Percentiles rank a stretch among this genome's conserved stretches.
These are phyloP conservation scores for Pisolithus orientalis DNA, from an alignment of 768 basidiomycete genomes.

Conservation along the genomic window DNA sequence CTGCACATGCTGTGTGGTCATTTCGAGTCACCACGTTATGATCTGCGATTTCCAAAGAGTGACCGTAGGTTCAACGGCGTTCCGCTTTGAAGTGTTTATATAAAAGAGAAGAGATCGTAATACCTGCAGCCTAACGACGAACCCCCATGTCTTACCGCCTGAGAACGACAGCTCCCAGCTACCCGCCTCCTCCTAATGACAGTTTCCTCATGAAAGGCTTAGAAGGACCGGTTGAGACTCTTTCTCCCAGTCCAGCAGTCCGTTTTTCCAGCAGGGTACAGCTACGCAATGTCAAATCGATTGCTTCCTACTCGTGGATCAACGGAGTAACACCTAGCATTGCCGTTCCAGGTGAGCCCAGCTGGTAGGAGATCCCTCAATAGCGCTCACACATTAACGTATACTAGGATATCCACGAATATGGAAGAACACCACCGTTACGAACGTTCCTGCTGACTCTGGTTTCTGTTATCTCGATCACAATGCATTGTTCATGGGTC, in stretches of 20 bases:
- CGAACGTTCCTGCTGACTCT: conserved; percentile 46
- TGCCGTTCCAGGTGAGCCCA: conserved; percentile 40
- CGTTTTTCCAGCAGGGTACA: conserved; percentile 16
- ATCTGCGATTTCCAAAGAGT: too few species aligned
- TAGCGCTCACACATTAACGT: not conserved
- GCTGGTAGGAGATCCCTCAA: not conserved
- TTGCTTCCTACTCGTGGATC: conserved; percentile 54
- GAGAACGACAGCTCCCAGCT: too few species aligned
- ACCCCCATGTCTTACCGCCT: too few species aligned
- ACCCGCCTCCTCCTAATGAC: not conserved
- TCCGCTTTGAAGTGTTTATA: too few species aligned
- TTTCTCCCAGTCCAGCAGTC: conserved; percentile 7
- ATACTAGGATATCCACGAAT: conserved; percentile 50
- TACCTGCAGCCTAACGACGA: too few species aligned
- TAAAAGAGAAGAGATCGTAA: too few species aligned
- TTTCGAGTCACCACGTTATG: too few species aligned
- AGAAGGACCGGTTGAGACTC: conserved; percentile 10
- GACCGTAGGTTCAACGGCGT: too few species aligned
- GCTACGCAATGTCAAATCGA: conserved; percentile 34
- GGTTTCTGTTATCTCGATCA: conserved; percentile 52
- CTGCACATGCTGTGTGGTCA: too few species aligned
- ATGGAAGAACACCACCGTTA: conserved; percentile 49
- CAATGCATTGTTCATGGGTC: conserved; percentile 41
- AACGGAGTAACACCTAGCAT: conserved; percentile 39
- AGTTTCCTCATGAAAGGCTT: conserved; percentile 21